Conservation (phyloP, 371 early-diverging fungal species). For the Choanephora cucurbitarum region DNA sequence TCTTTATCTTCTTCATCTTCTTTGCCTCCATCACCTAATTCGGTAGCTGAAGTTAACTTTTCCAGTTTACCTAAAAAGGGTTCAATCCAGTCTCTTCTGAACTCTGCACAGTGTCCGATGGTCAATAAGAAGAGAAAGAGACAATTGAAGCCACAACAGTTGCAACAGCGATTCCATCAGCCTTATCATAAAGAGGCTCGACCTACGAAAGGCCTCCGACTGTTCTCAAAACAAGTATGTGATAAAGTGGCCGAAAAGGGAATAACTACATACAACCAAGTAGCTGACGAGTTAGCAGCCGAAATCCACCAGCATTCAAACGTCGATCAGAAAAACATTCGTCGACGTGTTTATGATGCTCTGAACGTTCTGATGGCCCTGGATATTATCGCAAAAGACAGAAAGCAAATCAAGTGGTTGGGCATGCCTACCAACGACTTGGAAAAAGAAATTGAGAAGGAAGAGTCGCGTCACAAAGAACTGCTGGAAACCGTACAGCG, state of each 20-base stretch:
- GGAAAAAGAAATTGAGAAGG: conserved; percentile 16
- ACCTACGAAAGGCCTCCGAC: conserved; percentile 47
- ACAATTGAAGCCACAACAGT: conserved; percentile 1
- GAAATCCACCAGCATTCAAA: conserved; percentile 18
- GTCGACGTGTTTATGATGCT: conserved; percentile 78
- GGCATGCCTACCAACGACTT: conserved; percentile 26
- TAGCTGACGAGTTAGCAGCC: conserved; percentile 39
- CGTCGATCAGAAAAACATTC: conserved; percentile 72
- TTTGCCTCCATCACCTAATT: conserved; percentile 27
- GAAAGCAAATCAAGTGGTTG: conserved; percentile 69
- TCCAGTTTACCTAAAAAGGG: conserved; percentile 23
- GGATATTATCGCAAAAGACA: conserved; percentile 65
- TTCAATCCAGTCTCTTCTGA: conserved; percentile 46
- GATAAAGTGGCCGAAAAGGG: conserved; percentile 60
- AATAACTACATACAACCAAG: conserved; percentile 65
- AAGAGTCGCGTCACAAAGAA: conserved; percentile 17
- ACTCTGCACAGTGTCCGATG: conserved; percentile 34
- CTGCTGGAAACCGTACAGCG: conserved; percentile 7
- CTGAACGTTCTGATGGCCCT: conserved; percentile 75
- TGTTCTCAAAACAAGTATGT: conserved; percentile 60
- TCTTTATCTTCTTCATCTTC: conserved; percentile 20
- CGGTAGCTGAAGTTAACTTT: conserved; percentile 12
- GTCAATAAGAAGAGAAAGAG: conserved; percentile 24
- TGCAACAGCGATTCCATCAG: not conserved
- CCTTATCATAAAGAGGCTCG: conserved; percentile 6